Evolutionary conservation across 75 land plant genomes (phyloP), one percentile per base, ranked within the genome.

Genomic region (Selaginella tamariscina): DNA sequence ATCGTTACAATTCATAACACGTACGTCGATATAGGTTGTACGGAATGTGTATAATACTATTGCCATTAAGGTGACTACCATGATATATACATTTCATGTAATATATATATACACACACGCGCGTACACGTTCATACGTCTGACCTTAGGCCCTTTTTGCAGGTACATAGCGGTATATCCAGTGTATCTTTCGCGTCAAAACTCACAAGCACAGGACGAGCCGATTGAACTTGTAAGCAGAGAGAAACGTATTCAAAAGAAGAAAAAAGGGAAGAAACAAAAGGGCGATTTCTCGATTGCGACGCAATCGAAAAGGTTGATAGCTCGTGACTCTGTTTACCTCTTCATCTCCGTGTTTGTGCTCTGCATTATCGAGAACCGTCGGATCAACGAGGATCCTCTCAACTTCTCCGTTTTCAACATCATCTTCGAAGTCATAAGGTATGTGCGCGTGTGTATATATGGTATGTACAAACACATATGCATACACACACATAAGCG

Each of bases 351-450:
- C n/a, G 21, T 59, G 9, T 59, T 59, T n/a, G 27, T 59, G 62
- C 23, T 59, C 18, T 23, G 62, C 62, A 21, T 59, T 21, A 23
- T 21, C 62, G 62, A 59, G 26, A 59, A 59, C 26, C 23, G 26
- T 9, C 8, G 23, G 62, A 59, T 59, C 26, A 21, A 59, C 23
- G 21, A 21, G 8, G 62, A 59, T 26, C 23, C 24, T 2, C 62
- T 59, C 62, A 59, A 59, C 26, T 59, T 59, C n/a, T 59, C 62
- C 23, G 23, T 59, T n/a, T 59, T 59, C 62, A 59, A 59, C 62
- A 59, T 59, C 62, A 27, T 59, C 26, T 59, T 59, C 62, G 62
- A 59, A n/a, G 62, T 59, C 24, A 59, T 59, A 21, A 59, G 62
- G 62, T 59, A n/a, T 2, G 62, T 23, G n/a, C n/a, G n/a, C n/a